These are phyloP conservation scores for Jackrogersella multiformis DNA, from an alignment of 495 filamentous ascomycete species.

Conservation along the genomic window DNA sequence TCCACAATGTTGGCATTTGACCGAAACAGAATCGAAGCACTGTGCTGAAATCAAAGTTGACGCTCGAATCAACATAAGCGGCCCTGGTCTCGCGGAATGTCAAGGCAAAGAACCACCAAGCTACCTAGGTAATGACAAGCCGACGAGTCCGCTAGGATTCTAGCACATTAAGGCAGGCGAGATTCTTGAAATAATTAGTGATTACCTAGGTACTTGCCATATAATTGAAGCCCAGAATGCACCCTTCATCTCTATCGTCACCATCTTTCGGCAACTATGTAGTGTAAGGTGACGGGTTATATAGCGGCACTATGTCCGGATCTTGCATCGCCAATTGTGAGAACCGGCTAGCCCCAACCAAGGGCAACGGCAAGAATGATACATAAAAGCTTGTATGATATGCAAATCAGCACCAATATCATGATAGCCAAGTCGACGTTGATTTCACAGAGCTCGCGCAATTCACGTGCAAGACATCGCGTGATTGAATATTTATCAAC, in stretches of 20 bases:
- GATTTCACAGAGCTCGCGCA: background rate
- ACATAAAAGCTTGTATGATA: background rate
- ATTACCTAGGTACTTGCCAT: background rate
- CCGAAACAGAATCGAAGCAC: background rate
- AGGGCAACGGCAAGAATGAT: background rate
- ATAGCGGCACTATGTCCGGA: background rate
- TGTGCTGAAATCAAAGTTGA: background rate
- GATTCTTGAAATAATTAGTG: background rate
- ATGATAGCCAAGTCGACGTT: background rate
- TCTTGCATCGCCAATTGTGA: background rate
- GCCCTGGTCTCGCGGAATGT: background rate
- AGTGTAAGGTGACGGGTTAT: background rate
- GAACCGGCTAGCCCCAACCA: background rate
- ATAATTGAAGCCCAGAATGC: background rate
- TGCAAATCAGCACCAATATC: background rate
- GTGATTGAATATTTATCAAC: background rate
- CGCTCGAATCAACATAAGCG: background rate
- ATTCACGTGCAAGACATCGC: background rate
- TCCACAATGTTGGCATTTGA: background rate
- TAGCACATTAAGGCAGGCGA: background rate
- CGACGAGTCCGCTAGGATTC: background rate
- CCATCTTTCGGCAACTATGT: background rate
- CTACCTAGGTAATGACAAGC: background rate
- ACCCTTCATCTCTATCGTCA: background rate
- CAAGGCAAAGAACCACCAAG: background rate